These are phyloP conservation scores for Hypoxylon rubiginosum DNA, from an alignment of 2,329 filamentous ascomycete species.

Conservation along the genomic window DNA sequence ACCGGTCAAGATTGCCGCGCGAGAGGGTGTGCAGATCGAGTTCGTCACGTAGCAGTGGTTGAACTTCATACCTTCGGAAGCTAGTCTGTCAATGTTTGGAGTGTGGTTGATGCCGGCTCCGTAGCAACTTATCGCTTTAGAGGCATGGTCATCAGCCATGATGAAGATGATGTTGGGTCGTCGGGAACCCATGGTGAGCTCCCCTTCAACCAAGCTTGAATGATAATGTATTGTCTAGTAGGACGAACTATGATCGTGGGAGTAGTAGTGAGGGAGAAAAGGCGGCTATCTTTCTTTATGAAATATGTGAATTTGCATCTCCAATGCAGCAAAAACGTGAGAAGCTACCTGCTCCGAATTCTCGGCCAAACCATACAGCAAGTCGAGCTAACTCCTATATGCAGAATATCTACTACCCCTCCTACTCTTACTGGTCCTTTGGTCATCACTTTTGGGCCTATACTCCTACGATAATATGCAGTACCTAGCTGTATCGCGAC, in stretches of 20 bases:
- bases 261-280: background rate
- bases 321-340: background rate
- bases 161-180: slow-evolving; percentile 63
- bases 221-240: background rate
- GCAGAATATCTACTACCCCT: background rate
- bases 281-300: background rate
- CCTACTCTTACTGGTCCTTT: background rate
- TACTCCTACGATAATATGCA: background rate
- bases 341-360: background rate
- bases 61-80: slow-evolving; percentile 63
- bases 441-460: background rate
- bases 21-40: slow-evolving; percentile 65
- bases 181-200: slow-evolving; percentile 12
- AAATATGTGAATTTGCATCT: background rate
- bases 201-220: background rate
- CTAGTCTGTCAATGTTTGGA: slow-evolving; percentile 65
- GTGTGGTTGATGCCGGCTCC: slow-evolving; percentile 66
- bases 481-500: background rate
- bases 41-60: slow-evolving; percentile 69
- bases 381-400: background rate
- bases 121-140: slow-evolving; percentile 63
- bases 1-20: slow-evolving; percentile 63
- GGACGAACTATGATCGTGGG: background rate
- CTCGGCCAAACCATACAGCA: slow-evolving; percentile 5
- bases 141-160: slow-evolving; percentile 68